Percentiles rank a stretch among this genome's conserved stretches.
phyloP scores from a whole-genome alignment of 108 stramenopile species.

The Cyclotella sp. region DNA sequence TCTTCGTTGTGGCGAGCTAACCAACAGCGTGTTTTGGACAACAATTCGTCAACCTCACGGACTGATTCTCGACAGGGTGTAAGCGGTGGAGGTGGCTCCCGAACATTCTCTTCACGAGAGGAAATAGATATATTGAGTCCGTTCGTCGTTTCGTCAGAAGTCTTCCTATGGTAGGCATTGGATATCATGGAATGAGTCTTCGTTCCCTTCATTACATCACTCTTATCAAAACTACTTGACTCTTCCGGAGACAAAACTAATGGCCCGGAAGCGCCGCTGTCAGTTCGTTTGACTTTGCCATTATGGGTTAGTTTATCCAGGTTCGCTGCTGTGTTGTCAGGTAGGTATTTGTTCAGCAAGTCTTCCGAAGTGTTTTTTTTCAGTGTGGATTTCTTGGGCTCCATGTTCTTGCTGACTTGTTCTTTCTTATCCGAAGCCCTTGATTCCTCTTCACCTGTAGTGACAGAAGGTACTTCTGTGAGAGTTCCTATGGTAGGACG shows the following conservation, averaged over 20 bases:
- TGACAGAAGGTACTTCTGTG: too few species aligned
- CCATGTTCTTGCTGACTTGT: background rate
- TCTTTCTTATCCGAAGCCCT: background rate
- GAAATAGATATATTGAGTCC: background rate
- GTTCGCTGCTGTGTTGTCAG: background rate
- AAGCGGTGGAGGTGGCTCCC: constrained; percentile 12
- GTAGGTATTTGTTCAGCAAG: background rate
- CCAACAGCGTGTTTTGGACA: constrained; percentile 27
- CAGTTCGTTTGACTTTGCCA: background rate
- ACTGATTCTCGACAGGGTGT: constrained; percentile 19
- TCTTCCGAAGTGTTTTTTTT: background rate
- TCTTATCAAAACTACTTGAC: constrained; percentile 20
- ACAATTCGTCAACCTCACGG: constrained; percentile 16
- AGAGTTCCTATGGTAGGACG: too few species aligned
- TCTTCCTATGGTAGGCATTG: background rate
- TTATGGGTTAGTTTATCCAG: background rate
- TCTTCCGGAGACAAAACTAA: background rate
- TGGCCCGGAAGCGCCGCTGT: background rate
- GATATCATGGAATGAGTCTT: background rate
- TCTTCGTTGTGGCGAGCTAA: constrained; percentile 9
- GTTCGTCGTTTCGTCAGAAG: background rate
- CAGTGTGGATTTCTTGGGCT: background rate
- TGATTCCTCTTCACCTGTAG: background rate
- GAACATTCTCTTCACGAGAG: background rate
- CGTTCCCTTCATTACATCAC: constrained; percentile 10